These are phyloP conservation scores for Wallacemonas collosoma DNA, from an alignment of 208 protist genomes.

Conservation along the genomic window DNA sequence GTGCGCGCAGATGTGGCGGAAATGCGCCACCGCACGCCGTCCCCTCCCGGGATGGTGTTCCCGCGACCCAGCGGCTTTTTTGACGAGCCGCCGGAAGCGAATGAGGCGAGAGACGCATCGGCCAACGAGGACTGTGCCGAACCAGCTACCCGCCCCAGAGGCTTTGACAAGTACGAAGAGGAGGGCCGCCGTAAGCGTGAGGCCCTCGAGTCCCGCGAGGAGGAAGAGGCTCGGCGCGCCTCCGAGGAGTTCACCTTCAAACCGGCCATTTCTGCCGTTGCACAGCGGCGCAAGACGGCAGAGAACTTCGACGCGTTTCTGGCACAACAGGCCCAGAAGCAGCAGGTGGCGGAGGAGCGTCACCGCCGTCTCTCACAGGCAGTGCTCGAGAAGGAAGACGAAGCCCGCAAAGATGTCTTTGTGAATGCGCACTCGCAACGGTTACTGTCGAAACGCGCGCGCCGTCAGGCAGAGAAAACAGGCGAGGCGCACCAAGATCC, in stretches of 20 bases:
- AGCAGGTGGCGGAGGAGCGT: conserved; percentile 22
- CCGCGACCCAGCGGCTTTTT: background rate
- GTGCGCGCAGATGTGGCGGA: background rate
- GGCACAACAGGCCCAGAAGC: conserved; percentile 22
- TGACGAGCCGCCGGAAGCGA: background rate
- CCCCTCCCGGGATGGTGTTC: background rate
- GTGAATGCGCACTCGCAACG: conserved; percentile 16
- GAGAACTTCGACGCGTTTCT: conserved; percentile 10
- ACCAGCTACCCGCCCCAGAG: conserved; percentile 18
- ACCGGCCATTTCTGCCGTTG: conserved; percentile 14
- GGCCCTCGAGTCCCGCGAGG: conserved; percentile 15
- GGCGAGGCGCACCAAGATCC: background rate
- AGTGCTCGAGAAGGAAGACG: conserved; percentile 24
- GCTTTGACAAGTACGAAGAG: conserved; percentile 38
- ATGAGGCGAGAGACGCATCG: background rate
- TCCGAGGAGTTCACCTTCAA: conserved; percentile 22
- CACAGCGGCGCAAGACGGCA: conserved; percentile 11
- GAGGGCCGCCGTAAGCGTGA: conserved; percentile 38
- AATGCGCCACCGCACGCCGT: conserved; percentile 2
- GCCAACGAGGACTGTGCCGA: background rate
- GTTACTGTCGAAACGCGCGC: background rate
- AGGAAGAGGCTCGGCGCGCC: background rate
- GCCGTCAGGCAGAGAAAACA: background rate
- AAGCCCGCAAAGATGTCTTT: background rate
- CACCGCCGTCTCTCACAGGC: conserved; percentile 19